Evolutionary conservation across 225 moss, liverwort and hornwort genomes (phyloP).

Genomic region (Antitrichia curtipendula): DNA sequence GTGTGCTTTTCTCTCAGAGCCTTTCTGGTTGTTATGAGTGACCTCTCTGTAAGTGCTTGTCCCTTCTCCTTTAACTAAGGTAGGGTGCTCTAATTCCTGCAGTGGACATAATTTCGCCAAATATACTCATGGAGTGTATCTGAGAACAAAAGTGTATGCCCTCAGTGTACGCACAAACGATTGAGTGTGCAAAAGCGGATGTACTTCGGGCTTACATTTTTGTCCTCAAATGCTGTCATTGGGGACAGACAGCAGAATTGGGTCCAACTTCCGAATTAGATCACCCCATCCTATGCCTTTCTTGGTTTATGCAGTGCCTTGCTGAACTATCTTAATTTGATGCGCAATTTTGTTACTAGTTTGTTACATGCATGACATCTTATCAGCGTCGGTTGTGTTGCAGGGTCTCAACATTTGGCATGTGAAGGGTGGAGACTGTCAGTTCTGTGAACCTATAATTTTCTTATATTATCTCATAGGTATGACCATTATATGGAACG

Average conservation of each 20-base stretch:
- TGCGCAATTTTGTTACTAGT: not conserved
- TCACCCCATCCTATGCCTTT: not conserved
- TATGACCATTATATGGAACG: not conserved
- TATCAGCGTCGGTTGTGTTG: not conserved
- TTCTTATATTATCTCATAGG: slow-evolving; percentile 70
- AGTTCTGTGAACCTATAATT: slow-evolving; percentile 38
- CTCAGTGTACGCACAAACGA: not conserved
- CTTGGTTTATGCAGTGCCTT: not conserved
- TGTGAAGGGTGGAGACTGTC: slow-evolving; percentile 27
- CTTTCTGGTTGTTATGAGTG: slow-evolving; percentile 57
- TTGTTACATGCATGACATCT: not conserved
- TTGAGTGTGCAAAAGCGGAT: not conserved
- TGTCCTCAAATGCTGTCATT: not conserved
- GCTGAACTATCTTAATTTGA: not conserved
- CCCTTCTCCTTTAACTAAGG: not conserved
- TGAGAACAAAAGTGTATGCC: not conserved
- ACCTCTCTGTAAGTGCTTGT: slow-evolving; percentile 52
- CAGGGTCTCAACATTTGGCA: slow-evolving; percentile 82
- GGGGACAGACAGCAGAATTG: not conserved
- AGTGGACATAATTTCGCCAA: not conserved
- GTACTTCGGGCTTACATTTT: not conserved
- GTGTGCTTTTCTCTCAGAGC: slow-evolving; percentile 75
- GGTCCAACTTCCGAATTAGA: not conserved
- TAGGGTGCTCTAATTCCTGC: not conserved
- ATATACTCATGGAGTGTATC: not conserved